Conservation (phyloP, 1,139 yeast genomes). For the Pichiaceae sp. region DNA sequence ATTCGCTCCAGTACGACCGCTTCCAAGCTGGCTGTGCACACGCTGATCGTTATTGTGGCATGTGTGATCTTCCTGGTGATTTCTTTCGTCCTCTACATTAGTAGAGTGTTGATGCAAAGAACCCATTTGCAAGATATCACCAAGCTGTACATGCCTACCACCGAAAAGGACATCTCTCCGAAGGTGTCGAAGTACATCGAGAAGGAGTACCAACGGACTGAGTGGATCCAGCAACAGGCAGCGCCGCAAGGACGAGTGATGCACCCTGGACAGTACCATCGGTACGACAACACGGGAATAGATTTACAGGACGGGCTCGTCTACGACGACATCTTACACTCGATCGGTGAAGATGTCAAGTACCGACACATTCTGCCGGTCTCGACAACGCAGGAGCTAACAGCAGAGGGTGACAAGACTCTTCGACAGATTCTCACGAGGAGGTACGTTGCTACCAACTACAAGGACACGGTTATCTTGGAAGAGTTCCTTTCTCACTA, state of each 20-base stretch:
- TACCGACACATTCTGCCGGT: conserved; percentile 33
- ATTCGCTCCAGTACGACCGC: conserved; percentile 36
- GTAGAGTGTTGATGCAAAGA: conserved; percentile 51
- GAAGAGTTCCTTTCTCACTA: conserved; percentile 45
- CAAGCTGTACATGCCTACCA: conserved; percentile 57
- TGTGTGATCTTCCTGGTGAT: conserved; percentile 49
- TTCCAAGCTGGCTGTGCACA: conserved; percentile 35
- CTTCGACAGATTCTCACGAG: conserved; percentile 34
- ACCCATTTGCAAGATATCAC: conserved; percentile 70
- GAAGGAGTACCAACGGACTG: conserved; percentile 36
- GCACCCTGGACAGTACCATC: conserved; percentile 58
- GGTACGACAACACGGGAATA: conserved; percentile 17
- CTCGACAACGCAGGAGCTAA: conserved; percentile 27
- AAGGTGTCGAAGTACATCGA: conserved; percentile 35
- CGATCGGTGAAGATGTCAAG: conserved; percentile 45
- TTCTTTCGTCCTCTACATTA: conserved; percentile 33
- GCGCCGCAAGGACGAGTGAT: conserved; percentile 42
- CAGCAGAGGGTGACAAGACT: conserved; percentile 35
- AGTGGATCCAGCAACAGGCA: conserved; percentile 39
- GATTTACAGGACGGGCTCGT: conserved; percentile 46
- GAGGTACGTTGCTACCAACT: conserved; percentile 9
- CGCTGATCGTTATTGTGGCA: conserved; percentile 59
- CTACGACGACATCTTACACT: conserved; percentile 56
- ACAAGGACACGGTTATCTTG: conserved; percentile 17
- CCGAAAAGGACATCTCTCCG: conserved; percentile 54